A percentile compares a stretch with the other conserved stretches of the same genome.
Evolutionary conservation across 164 flowering plant genomes (phyloP).

Genomic region (Liquidambar formosana): DNA sequence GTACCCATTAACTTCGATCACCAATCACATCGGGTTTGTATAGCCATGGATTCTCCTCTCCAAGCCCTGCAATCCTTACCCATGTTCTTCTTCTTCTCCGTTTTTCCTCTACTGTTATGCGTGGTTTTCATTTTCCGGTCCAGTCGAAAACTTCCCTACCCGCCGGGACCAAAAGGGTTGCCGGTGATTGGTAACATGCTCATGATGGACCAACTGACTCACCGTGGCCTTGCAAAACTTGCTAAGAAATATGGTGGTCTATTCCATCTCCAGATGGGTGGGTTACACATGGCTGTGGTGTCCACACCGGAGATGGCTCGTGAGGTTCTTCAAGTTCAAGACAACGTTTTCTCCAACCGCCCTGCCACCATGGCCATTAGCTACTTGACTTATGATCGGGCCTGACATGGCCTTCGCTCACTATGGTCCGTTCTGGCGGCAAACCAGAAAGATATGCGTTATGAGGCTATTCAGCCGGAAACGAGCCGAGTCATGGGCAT

Average conservation of each 20-base stretch:
- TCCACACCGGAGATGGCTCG: slow-evolving; percentile 28
- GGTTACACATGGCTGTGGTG: slow-evolving; percentile 18
- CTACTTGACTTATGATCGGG: slow-evolving; percentile 28
- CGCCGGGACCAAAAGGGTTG: slow-evolving; percentile 31
- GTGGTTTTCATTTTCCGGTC: neutral
- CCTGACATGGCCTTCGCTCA: slow-evolving; percentile 37
- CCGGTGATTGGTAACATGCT: slow-evolving; percentile 32
- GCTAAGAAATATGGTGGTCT: slow-evolving; percentile 26
- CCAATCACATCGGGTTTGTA: neutral
- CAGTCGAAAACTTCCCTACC: slow-evolving; percentile 15
- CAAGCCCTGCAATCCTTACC: neutral
- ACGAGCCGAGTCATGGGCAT: slow-evolving; percentile 35
- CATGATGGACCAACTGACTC: slow-evolving; percentile 30
- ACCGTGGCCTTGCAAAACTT: slow-evolving; percentile 26
- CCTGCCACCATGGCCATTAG: slow-evolving; percentile 23
- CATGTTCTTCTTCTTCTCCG: neutral
- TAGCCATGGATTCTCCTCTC: neutral
- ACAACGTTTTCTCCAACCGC: slow-evolving; percentile 29
- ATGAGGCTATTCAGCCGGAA: slow-evolving; percentile 35
- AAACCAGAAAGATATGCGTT: slow-evolving; percentile 34
- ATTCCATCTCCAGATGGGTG: slow-evolving; percentile 21
- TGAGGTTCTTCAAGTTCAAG: slow-evolving; percentile 25
- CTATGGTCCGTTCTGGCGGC: slow-evolving; percentile 40
- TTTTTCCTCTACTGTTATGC: neutral
- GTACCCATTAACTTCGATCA: too few species aligned